Conservation (phyloP, 2,329 filamentous ascomycete genomes). For the Tolypocladium sp. region DNA sequence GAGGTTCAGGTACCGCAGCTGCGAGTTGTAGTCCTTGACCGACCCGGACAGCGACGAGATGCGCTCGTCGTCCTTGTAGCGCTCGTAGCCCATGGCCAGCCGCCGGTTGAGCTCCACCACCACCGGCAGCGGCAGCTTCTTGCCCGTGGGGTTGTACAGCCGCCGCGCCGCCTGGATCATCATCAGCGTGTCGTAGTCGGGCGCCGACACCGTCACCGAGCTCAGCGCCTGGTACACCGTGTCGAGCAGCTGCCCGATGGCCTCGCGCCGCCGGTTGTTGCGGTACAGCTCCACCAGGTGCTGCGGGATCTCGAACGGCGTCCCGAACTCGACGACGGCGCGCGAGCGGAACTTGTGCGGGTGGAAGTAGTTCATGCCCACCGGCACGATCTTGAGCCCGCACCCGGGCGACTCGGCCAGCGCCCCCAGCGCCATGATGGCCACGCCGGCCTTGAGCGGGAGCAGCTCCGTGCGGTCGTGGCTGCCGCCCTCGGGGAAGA, state of each 20-base stretch:
- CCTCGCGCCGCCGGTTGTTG: constrained; percentile 72
- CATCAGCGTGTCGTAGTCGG: constrained; percentile 95
- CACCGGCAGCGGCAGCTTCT: constrained; percentile 83
- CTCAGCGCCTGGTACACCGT: constrained; percentile 78
- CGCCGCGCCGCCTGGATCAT: constrained; percentile 89
- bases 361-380: constrained; percentile 99
- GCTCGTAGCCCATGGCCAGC: constrained; percentile 81
- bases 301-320: constrained; percentile 72
- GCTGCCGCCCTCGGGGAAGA: constrained; percentile 94
- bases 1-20: constrained; percentile 76
- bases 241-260: constrained; percentile 77
- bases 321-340: constrained; percentile 91
- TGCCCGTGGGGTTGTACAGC: constrained; percentile 88
- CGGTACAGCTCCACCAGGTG: constrained; percentile 82
- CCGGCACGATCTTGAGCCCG: constrained; percentile 87
- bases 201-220: constrained; percentile 82
- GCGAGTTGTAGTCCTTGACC: constrained; percentile 78
- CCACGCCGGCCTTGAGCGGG: constrained; percentile 90
- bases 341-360: constrained; percentile 96
- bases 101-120: constrained; percentile 91
- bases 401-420: constrained; percentile 78
- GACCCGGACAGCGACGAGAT: constrained; percentile 67
- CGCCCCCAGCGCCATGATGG: constrained; percentile 93
- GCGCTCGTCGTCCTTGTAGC: constrained; percentile 83
- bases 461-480: constrained; percentile 89